These are phyloP conservation scores for Acanthochlamys bracteata DNA, from an alignment of 106 monocot species.

Conservation along the genomic window DNA sequence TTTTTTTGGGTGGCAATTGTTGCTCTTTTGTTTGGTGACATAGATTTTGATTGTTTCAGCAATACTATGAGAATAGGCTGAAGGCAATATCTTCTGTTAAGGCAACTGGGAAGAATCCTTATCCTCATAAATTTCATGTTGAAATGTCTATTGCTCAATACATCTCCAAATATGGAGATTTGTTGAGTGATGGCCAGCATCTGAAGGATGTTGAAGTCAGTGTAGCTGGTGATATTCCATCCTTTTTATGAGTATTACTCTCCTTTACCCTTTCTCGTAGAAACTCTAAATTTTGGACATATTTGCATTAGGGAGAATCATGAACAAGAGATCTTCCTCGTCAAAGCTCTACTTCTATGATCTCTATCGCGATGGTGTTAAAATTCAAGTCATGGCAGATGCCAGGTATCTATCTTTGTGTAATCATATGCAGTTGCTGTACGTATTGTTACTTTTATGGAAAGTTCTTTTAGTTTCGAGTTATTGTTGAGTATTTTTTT, in stretches of 20 bases:
- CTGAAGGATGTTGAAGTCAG: conserved; percentile 51
- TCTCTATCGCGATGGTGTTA: conserved; percentile 54
- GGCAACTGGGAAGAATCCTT: conserved; percentile 45
- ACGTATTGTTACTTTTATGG: not conserved
- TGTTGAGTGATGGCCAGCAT: conserved; percentile 67
- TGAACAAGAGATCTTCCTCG: conserved; percentile 76
- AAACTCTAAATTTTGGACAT: too few relatives aligned
- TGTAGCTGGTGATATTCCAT: conserved; percentile 46
- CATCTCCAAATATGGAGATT: conserved; percentile 34
- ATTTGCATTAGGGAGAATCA: conserved; percentile 89
- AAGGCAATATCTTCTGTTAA: conserved; percentile 43
- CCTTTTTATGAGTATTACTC: too few relatives aligned
- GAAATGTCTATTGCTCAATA: conserved; percentile 48
- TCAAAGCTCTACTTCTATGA: conserved; percentile 90
- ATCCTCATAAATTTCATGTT: conserved; percentile 83
- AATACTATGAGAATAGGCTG: conserved; percentile 86
- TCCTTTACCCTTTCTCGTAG: too few relatives aligned
- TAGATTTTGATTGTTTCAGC: conserved; percentile 23
- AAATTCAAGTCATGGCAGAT: conserved; percentile 96
- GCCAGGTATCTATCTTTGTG: conserved; percentile 39
- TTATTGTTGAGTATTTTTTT: not conserved
- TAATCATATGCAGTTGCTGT: not conserved
- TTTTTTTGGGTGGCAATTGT: not conserved
- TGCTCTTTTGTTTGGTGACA: not conserved
- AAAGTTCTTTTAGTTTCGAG: not conserved